Conservation (phyloP, 1,139 yeast genomes). For the Yamadazyma pseudoaaseri region DNA sequence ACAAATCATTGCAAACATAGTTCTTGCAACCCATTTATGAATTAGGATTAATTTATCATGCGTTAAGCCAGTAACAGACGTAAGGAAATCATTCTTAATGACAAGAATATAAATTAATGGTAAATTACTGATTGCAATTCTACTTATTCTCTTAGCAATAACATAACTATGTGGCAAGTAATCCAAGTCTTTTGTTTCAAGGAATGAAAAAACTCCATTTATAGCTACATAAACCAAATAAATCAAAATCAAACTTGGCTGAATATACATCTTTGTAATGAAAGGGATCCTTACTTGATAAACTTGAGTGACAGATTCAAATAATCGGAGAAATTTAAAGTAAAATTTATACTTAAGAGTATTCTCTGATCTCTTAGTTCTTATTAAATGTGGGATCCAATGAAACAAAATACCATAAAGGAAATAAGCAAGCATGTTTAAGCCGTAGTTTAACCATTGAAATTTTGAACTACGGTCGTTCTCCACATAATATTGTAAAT, state of each 20-base stretch:
- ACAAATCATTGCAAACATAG: slow-evolving; percentile 37
- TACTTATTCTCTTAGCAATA: slow-evolving; percentile 43
- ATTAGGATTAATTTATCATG: slow-evolving; percentile 38
- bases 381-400: slow-evolving; percentile 35
- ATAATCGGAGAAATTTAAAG: slow-evolving; percentile 26
- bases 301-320: slow-evolving; percentile 30
- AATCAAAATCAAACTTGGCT: slow-evolving; percentile 40
- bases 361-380: slow-evolving; percentile 15
- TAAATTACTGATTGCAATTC: slow-evolving; percentile 42
- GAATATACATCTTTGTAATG: slow-evolving; percentile 25
- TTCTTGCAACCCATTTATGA: slow-evolving; percentile 47
- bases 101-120: slow-evolving; percentile 38
- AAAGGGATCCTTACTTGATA: slow-evolving; percentile 21
- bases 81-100: slow-evolving; percentile 39
- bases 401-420: slow-evolving; percentile 42
- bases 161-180: slow-evolving; percentile 40
- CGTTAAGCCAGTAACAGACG: slow-evolving; percentile 42
- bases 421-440: slow-evolving; percentile 25
- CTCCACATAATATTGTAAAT: slow-evolving; percentile 33
- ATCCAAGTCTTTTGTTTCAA: slow-evolving; percentile 36
- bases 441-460: slow-evolving; percentile 36
- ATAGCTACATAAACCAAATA: slow-evolving; percentile 26
- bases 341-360: slow-evolving; percentile 14
- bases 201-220: slow-evolving; percentile 24
- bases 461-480: slow-evolving; percentile 30